A percentile compares a stretch with the other conserved stretches of the same genome.
Conservation (phyloP, 176 grass and related monocot genomes). For the Typha latifolia region DNA sequence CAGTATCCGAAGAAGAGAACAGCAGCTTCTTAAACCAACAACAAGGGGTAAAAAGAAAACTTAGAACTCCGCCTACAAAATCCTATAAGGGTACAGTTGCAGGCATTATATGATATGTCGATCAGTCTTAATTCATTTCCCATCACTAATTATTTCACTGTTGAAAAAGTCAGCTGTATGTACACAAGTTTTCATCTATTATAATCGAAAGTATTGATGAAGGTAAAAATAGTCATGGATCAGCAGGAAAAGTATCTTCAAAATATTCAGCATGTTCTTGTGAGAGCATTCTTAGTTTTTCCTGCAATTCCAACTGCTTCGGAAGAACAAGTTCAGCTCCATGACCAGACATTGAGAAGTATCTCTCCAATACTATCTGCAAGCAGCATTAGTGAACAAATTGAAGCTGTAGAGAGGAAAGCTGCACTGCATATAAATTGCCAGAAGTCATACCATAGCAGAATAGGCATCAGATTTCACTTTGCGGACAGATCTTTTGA, state of each 20-base stretch:
- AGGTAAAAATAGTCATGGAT: not conserved
- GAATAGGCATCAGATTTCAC: constrained; percentile 74
- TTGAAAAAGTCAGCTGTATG: no score
- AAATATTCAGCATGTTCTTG: constrained; percentile 18
- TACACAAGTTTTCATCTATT: no score
- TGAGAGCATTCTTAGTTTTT: constrained; percentile 32
- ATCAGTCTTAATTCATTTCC: no score
- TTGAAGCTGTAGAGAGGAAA: not conserved
- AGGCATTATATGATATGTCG: no score
- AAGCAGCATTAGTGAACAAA: not conserved
- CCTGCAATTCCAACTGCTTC: constrained; percentile 43
- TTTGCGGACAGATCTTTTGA: constrained; percentile 48
- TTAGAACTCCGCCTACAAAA: no score
- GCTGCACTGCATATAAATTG: not conserved
- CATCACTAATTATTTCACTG: no score
- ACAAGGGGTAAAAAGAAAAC: no score
- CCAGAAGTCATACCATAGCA: constrained; percentile 42
- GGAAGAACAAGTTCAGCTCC: constrained; percentile 68
- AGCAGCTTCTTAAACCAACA: no score
- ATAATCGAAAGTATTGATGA: no score
- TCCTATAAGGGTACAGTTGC: no score
- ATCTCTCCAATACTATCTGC: constrained; percentile 80
- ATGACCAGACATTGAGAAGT: constrained; percentile 53
- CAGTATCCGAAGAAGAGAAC: no score
- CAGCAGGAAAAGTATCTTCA: constrained; percentile 1